Conservation (phyloP, 2,329 filamentous ascomycete species). For the Aspergillus spinulosporus region DNA sequence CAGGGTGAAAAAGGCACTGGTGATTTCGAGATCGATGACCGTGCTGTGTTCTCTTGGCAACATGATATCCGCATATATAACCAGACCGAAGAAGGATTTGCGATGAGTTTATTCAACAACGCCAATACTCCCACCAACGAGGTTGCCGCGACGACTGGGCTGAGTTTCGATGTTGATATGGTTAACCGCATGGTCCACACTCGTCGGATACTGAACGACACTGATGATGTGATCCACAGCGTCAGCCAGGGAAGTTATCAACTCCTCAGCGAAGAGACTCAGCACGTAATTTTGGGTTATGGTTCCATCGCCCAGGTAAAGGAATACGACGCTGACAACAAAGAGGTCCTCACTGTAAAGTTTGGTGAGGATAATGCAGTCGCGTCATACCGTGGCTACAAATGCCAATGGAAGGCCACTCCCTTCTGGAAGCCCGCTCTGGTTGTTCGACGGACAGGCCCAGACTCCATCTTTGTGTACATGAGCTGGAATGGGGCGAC, state of each 20-base stretch:
- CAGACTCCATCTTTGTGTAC: slow-evolving; percentile 26
- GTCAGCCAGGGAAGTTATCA: slow-evolving; percentile 34
- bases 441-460: slow-evolving; percentile 19
- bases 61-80: slow-evolving; percentile 40
- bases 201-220: slow-evolving; percentile 26
- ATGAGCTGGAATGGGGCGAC: slow-evolving; percentile 45
- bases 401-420: slow-evolving; percentile 36
- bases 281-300: slow-evolving; percentile 36
- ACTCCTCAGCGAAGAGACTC: slow-evolving; percentile 24
- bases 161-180: slow-evolving; percentile 27
- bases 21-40: slow-evolving; percentile 28
- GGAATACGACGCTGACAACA: slow-evolving; percentile 35
- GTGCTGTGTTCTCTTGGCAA: slow-evolving; percentile 33
- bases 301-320: slow-evolving; percentile 39
- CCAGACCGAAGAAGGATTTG: slow-evolving; percentile 34
- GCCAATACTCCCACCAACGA: slow-evolving; percentile 29
- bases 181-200: slow-evolving; percentile 26
- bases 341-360: slow-evolving; percentile 34
- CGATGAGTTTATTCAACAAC: slow-evolving; percentile 36
- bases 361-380: slow-evolving; percentile 34
- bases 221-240: slow-evolving; percentile 26
- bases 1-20: slow-evolving; percentile 28
- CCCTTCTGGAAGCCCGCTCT: slow-evolving; percentile 32
- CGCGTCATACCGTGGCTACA: slow-evolving; percentile 40
- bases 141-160: slow-evolving; percentile 24